Evolutionary conservation across 2,329 filamentous ascomycete species (phyloP).

Genomic region (Colletotrichum lupini): DNA sequence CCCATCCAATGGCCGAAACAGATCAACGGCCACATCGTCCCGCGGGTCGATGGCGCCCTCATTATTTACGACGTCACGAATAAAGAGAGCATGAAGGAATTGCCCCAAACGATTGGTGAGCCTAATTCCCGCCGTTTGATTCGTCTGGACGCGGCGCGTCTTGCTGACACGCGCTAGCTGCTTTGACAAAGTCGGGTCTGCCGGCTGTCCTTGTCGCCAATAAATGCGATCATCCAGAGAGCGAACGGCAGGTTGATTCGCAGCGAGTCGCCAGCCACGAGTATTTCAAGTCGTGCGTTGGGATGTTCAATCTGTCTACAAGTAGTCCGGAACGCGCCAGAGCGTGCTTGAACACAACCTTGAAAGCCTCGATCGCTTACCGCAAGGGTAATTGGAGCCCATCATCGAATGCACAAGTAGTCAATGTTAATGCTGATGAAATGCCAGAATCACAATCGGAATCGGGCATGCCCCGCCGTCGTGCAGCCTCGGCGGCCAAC

Average conservation of each 20-base stretch:
- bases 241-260: conserved; percentile 77
- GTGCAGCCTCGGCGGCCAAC: conserved; percentile 71
- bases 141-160: conserved; percentile 7
- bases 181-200: conserved; percentile 76
- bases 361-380: conserved; percentile 76
- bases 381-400: conserved; percentile 71
- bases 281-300: conserved; percentile 75
- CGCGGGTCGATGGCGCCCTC: conserved; percentile 83
- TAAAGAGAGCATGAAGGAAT: conserved; percentile 76
- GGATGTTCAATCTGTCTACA: conserved; percentile 78
- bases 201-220: conserved; percentile 87
- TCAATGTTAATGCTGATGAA: conserved; percentile 28
- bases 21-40: conserved; percentile 76
- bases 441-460: conserved; percentile 45
- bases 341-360: conserved; percentile 79
- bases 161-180: conserved; percentile 63
- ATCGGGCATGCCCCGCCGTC: conserved; percentile 57
- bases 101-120: conserved; percentile 84
- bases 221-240: conserved; percentile 85
- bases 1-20: conserved; percentile 75
- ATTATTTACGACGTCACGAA: conserved; percentile 90
- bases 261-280: conserved; percentile 70
- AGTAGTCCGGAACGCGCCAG: conserved; percentile 78
- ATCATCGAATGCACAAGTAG: conserved; percentile 1
- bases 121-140: conserved; percentile 39